phyloP scores from a whole-genome alignment of 2,329 filamentous ascomycete species.

The Tolypocladium endophyticum region DNA sequence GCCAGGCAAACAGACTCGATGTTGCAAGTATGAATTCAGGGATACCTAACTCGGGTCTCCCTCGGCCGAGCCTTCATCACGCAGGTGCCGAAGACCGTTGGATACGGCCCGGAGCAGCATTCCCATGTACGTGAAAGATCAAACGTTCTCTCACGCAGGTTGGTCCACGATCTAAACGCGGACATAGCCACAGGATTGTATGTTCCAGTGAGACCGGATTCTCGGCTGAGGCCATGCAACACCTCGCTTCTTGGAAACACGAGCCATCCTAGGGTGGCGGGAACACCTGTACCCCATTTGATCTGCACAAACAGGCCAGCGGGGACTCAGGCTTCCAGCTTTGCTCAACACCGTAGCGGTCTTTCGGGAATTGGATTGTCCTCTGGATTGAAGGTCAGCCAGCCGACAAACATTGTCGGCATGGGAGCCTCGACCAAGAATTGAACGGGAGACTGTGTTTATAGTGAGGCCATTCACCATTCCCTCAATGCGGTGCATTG shows the following conservation, averaged over 20 bases:
- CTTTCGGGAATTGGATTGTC: conserved; percentile 17
- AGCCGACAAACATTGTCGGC: conserved; percentile 9
- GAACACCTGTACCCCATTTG: conserved; percentile 4
- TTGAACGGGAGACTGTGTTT: conserved; percentile 3
- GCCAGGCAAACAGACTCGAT: conserved; percentile 8
- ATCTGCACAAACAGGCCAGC: conserved; percentile 3
- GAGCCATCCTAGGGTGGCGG: conserved; percentile 1
- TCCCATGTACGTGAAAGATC: conserved; percentile 1
- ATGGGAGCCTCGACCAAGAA: conserved; percentile 6
- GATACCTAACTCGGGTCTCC: not conserved
- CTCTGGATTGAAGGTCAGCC: conserved; percentile 19
- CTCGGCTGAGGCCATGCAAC: conserved; percentile 5
- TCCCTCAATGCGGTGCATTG: not conserved
- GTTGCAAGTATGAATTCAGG: conserved; percentile 8
- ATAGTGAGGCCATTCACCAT: not conserved
- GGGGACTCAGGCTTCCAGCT: conserved; percentile 6
- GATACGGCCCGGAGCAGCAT: not conserved
- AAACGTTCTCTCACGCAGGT: not conserved
- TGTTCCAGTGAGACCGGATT: not conserved
- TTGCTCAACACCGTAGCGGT: conserved; percentile 10
- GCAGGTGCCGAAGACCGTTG: not conserved
- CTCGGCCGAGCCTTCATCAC: not conserved
- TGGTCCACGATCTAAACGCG: not conserved
- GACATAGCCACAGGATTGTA: not conserved
- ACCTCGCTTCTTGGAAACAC: conserved; percentile 2